A percentile compares a stretch with the other conserved stretches of the same genome.
Conservation (phyloP, 1,139 yeast species). For the Geotrichum europaeum region DNA sequence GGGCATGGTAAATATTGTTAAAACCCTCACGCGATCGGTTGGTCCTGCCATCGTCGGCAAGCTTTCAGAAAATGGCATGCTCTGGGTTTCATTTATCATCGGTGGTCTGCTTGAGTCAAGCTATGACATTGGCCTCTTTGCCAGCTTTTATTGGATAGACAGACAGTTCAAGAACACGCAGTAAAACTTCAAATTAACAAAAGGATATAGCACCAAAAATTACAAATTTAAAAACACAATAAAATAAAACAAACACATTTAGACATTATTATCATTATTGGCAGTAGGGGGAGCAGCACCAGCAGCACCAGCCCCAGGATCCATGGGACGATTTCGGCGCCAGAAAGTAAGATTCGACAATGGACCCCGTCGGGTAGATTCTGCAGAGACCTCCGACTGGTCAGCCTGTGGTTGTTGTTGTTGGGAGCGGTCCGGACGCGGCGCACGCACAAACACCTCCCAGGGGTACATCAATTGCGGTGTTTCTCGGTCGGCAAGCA, state of each 20-base stretch:
- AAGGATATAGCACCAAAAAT: neutral
- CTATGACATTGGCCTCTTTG: constrained; percentile 29
- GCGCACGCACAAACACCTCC: constrained; percentile 15
- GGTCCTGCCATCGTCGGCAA: constrained; percentile 79
- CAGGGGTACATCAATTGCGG: constrained; percentile 12
- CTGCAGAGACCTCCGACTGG: neutral
- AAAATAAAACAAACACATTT: neutral
- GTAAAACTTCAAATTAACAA: neutral
- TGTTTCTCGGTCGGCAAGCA: neutral
- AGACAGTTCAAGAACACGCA: constrained; percentile 3
- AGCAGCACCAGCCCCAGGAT: neutral
- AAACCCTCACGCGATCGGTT: constrained; percentile 73
- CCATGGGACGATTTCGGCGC: neutral
- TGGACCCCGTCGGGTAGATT: neutral
- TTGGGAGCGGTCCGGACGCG: neutral
- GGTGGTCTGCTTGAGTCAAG: constrained; percentile 50
- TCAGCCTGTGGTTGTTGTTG: neutral
- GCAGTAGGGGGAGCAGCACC: neutral
- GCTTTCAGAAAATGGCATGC: constrained; percentile 49
- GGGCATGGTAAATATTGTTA: constrained; percentile 81
- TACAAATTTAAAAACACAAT: neutral
- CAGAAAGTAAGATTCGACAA: neutral
- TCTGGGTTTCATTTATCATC: constrained; percentile 56
- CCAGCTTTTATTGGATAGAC: constrained; percentile 20
- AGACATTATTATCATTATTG: neutral